Evolutionary conservation across 805 yeast species (phyloP), one percentile per base, ranked within the genome.

Genomic region (Cephaloascus fragrans): DNA sequence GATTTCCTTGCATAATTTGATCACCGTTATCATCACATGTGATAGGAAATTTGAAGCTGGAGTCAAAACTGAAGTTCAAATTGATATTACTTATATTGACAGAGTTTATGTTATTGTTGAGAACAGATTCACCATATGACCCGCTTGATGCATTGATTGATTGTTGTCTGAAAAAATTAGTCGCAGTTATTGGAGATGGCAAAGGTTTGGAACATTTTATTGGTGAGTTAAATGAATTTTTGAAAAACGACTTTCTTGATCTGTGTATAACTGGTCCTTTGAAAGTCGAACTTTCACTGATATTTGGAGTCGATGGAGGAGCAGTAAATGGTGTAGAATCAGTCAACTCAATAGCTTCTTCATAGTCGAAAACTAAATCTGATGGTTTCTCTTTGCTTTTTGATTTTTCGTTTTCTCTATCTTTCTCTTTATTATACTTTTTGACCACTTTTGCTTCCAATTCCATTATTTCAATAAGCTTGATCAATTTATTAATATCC

Each of bases 401-500:
- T 51, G 35, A 62, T 53, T 41, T 60, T 56, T 36, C 62, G 62
- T 46, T 49, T 62, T 56, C 47, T 59, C 43, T 53, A 47, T 40
- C 50, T 53, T 39, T 52, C 57, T 45, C 59, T 61, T 33, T 55
- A 42, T 39, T 53, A 56, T 10, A 54, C 56, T 39, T 62, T 56
- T 16, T 45, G 46, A 44, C 62, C 67, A 41, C 59, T 63, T 36
- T 63, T 37, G 40, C 39, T n/a, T 49, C 38, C n/a, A 49, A 34
- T 37, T 50, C 55, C 16, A 52, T 55, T 15, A 50, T 44, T 43
- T 71, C 76, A 33, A 71, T 52, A 37, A 62, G 37, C 35, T 61
- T 55, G 33, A 77, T 71, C 36, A 77, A 63, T 42, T 62, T 66
- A 44, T 73, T 76, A 36, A 74, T 76, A 45, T 75, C 74, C 39